Evolutionary conservation across 352 stramenopile species (phyloP).

Genomic region (Globisporangium acanthophoron): DNA sequence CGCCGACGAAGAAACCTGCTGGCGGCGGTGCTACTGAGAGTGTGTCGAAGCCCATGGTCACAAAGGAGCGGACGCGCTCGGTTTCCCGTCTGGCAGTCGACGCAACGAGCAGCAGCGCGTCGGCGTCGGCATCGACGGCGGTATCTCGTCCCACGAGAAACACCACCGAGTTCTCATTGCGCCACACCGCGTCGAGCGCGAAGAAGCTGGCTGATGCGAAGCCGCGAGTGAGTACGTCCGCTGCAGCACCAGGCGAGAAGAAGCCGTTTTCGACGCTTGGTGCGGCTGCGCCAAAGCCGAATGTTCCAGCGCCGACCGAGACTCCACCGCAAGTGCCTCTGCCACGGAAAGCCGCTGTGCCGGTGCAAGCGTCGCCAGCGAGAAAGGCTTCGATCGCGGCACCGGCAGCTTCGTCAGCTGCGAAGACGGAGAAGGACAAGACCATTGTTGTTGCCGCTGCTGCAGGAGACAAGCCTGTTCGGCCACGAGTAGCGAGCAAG

Average conservation of each 20-base stretch:
- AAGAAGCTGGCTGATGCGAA: conserved; percentile 11
- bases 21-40: background rate
- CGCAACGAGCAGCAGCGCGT: background rate
- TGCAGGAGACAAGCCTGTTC: background rate
- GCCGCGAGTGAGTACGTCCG: background rate
- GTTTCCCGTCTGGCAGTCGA: background rate
- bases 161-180: conserved; percentile 1
- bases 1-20: background rate
- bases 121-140: background rate
- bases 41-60: background rate
- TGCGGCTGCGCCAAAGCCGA: conserved; percentile 2
- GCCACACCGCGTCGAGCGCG: conserved; percentile 8
- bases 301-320: background rate
- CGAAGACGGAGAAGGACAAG: conserved; percentile 2
- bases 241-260: background rate
- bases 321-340: background rate
- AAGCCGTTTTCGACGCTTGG: conserved; percentile 1
- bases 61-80: background rate
- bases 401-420: background rate
- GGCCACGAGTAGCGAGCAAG: conserved; percentile 3
- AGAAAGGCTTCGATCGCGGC: conserved; percentile 6
- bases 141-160: background rate
- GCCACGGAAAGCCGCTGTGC: conserved; percentile 9
- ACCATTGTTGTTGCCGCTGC: background rate
- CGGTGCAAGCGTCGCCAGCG: conserved; percentile 5